These are phyloP conservation scores for Irpex lacteus DNA, from an alignment of 1,284 basidiomycete species.

Conservation along the genomic window DNA sequence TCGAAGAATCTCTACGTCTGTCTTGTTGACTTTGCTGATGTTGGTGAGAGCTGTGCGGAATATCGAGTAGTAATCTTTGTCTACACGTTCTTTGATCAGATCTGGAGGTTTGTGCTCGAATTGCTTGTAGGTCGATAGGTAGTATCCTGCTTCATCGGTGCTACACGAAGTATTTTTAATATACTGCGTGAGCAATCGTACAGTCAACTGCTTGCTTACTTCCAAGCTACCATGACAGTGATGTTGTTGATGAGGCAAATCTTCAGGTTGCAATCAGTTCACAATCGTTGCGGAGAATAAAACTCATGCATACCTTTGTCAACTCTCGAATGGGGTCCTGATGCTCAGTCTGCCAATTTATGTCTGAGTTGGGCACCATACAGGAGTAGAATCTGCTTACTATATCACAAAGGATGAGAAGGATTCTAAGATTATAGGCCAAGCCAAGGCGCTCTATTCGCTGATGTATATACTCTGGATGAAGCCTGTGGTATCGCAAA, in stretches of 20 bases:
- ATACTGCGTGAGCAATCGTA: too few species aligned
- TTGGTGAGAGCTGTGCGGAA: slow-evolving; percentile 86
- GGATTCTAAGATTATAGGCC: slow-evolving; percentile 80
- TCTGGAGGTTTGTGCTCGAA: slow-evolving; percentile 94
- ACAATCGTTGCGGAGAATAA: too few species aligned
- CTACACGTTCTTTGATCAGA: slow-evolving; percentile 89
- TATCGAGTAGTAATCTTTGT: slow-evolving; percentile 84
- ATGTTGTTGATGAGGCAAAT: slow-evolving; percentile 89
- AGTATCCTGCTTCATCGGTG: slow-evolving; percentile 88
- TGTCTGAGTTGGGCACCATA: too few species aligned
- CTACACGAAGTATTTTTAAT: slow-evolving; percentile 37
- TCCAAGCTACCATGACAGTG: slow-evolving; percentile 92
- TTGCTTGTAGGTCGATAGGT: slow-evolving; percentile 89
- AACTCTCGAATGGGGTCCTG: slow-evolving; percentile 89
- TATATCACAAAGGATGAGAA: slow-evolving; percentile 93
- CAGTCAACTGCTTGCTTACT: slow-evolving; percentile 39
- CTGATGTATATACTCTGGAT: slow-evolving; percentile 95
- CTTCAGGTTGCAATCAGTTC: slow-evolving; percentile 30
- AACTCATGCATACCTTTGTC: slow-evolving; percentile 60
- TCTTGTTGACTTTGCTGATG: slow-evolving; percentile 95
- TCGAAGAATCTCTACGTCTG: slow-evolving; percentile 92
- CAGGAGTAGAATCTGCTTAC: slow-evolving; percentile 44
- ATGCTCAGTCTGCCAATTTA: slow-evolving; percentile 46
- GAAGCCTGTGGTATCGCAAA: slow-evolving; percentile 91
- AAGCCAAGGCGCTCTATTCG: slow-evolving; percentile 86